A percentile compares a stretch with the other conserved stretches of the same genome.
Evolutionary conservation across 345 rosid genomes (phyloP).

Genomic region (Nephelium lappaceum): DNA sequence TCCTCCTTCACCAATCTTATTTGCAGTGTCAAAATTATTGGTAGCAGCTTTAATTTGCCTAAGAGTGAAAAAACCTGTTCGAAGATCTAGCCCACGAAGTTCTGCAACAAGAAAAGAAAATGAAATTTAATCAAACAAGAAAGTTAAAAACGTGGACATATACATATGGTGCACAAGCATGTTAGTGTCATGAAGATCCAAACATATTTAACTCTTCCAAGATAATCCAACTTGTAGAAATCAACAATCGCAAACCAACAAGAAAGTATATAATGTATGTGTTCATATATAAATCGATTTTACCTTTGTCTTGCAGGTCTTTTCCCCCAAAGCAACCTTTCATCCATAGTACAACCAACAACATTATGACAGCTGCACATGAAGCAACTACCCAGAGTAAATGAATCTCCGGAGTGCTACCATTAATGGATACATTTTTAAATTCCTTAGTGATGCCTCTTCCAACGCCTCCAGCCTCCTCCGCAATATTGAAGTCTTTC

Average conservation of each 20-base stretch:
- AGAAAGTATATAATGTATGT: neutral
- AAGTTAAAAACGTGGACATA: neutral
- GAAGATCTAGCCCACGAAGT: constrained; percentile 64
- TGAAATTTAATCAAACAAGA: constrained; percentile 6
- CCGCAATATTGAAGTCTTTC: constrained; percentile 64
- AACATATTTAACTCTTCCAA: neutral
- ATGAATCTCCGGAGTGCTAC: constrained; percentile 74
- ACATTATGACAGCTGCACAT: constrained; percentile 37
- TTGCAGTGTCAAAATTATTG: constrained; percentile 62
- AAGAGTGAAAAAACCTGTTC: constrained; percentile 75
- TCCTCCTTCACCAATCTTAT: constrained; percentile 95
- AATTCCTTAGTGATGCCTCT: constrained; percentile 31
- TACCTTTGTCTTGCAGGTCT: constrained; percentile 59
- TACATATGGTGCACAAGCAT: neutral
- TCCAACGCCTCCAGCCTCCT: constrained; percentile 78
- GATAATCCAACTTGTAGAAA: too few relatives aligned
- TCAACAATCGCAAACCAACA: neutral
- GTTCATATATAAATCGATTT: neutral
- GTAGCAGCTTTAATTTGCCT: constrained; percentile 79
- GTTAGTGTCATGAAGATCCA: neutral
- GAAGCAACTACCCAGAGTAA: constrained; percentile 71
- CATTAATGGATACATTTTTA: constrained; percentile 45
- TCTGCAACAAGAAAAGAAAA: constrained; percentile 36
- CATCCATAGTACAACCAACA: constrained; percentile 45
- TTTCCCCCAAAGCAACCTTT: constrained; percentile 60